Conservation (phyloP, 2,329 filamentous ascomycete species). For the Fusarium succisae region DNA sequence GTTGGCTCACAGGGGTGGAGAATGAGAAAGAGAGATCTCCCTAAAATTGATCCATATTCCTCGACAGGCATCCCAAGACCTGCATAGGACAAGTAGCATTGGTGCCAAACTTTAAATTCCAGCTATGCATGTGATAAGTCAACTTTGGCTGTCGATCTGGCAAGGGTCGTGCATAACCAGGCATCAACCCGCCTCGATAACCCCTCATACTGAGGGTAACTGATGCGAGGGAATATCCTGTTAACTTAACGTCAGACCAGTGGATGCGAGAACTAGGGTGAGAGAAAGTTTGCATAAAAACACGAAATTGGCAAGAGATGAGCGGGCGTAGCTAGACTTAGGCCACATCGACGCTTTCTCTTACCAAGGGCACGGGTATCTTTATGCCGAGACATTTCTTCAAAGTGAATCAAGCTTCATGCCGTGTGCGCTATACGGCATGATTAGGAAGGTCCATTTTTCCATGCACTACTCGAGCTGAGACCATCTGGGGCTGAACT, state of each 20-base stretch:
- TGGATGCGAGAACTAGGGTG: accelerated
- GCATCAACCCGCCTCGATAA: not conserved
- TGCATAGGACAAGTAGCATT: not conserved
- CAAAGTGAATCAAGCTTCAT: not conserved
- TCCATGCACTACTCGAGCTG: not conserved
- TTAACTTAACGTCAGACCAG: not conserved
- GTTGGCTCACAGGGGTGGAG: not conserved
- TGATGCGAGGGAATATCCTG: not conserved
- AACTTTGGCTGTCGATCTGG: not conserved
- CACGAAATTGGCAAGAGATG: not conserved
- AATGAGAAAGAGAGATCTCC: not conserved
- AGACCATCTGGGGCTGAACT: too few species aligned
- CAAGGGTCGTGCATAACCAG: not conserved
- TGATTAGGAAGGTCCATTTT: not conserved
- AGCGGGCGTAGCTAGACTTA: not conserved
- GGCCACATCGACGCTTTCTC: not conserved
- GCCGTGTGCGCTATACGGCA: too few species aligned
- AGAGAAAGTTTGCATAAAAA: not conserved
- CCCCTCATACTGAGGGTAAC: not conserved
- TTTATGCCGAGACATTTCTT: not conserved
- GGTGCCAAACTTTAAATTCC: not conserved
- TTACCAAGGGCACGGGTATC: not conserved
- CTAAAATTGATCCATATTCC: not conserved
- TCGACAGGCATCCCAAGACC: too few species aligned
- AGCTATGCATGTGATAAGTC: not conserved